A percentile compares a stretch with the other conserved stretches of the same genome.
Conservation (phyloP, 257 asterid genomes). For the Anisodus tanguticus region DNA sequence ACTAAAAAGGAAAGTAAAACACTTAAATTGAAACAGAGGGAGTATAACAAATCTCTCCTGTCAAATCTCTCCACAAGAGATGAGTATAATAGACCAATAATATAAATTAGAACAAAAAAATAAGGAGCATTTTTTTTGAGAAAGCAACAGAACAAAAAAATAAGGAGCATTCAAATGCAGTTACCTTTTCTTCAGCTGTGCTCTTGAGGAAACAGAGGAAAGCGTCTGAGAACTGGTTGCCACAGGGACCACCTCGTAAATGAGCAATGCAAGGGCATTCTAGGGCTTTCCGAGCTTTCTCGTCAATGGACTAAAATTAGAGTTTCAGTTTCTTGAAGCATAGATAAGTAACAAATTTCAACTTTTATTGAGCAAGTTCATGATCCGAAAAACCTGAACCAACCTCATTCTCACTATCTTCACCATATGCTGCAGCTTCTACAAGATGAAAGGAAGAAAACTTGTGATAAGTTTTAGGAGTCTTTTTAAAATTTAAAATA, state of each 20-base stretch:
- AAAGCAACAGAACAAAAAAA: not conserved
- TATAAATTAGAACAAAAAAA: not conserved
- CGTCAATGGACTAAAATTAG: slow-evolving; percentile 55
- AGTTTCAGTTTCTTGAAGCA: slow-evolving; percentile 26
- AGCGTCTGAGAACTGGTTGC: slow-evolving; percentile 80
- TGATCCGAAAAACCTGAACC: slow-evolving; percentile 16
- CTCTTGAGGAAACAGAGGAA: slow-evolving; percentile 91
- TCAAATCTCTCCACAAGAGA: not conserved
- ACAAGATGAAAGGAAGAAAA: slow-evolving; percentile 22
- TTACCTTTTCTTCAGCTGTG: slow-evolving; percentile 74
- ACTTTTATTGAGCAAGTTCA: not conserved
- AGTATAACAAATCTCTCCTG: no score
- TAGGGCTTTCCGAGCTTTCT: slow-evolving; percentile 76
- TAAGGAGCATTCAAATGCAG: not conserved
- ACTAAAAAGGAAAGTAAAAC: no score
- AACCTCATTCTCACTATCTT: slow-evolving; percentile 50
- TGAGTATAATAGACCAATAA: not conserved
- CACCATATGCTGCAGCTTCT: slow-evolving; percentile 85
- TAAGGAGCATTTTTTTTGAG: no score
- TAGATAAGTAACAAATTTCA: slow-evolving; percentile 2
- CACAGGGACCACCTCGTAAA: slow-evolving; percentile 76
- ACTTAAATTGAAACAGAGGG: no score
- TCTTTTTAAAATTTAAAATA: not conserved
- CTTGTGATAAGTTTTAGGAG: not conserved
- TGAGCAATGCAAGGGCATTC: slow-evolving; percentile 82